A percentile compares a stretch with the other conserved stretches of the same genome.
These are phyloP conservation scores for Friedmanniomyces simplex DNA, from an alignment of 495 filamentous ascomycete species.

Conservation along the genomic window DNA sequence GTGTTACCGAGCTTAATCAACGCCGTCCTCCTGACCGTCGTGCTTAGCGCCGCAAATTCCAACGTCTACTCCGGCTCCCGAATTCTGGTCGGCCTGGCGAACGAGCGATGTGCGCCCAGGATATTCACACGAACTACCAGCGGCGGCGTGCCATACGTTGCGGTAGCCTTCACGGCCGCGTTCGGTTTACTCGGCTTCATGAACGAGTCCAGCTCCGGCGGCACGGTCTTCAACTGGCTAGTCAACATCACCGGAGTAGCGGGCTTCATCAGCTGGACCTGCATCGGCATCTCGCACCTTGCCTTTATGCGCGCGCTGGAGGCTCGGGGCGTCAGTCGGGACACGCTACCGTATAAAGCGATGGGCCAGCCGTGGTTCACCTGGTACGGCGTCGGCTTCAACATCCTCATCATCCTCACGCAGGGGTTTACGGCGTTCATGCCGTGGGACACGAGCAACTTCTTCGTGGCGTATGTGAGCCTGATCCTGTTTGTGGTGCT, in stretches of 20 bases:
- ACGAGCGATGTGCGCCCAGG: constrained; percentile 52
- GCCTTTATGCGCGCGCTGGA: constrained; percentile 47
- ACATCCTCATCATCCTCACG: constrained; percentile 52
- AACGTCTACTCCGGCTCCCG: constrained; percentile 75
- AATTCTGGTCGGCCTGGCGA: constrained; percentile 60
- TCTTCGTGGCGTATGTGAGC: constrained; percentile 45
- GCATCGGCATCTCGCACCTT: constrained; percentile 39
- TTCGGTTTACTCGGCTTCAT: constrained; percentile 56
- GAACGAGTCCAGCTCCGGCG: constrained; percentile 39
- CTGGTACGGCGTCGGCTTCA: constrained; percentile 55
- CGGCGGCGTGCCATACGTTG: constrained; percentile 51
- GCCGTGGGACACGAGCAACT: constrained; percentile 38
- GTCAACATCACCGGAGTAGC: constrained; percentile 33
- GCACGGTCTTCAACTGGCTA: constrained; percentile 34
- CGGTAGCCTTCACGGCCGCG: constrained; percentile 43
- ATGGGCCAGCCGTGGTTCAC: constrained; percentile 46
- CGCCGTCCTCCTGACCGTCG: constrained; percentile 57
- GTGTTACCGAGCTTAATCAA: constrained; percentile 66
- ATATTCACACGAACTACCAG: constrained; percentile 45
- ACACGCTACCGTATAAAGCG: constrained; percentile 48
- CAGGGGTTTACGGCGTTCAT: constrained; percentile 64
- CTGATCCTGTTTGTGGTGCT: constrained; percentile 45
- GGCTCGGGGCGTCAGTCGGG: constrained; percentile 44
- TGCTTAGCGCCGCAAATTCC: constrained; percentile 62
- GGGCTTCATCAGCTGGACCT: constrained; percentile 39